phyloP scores from a whole-genome alignment of 441 rosid species.

The Flueggea neowawraea region DNA sequence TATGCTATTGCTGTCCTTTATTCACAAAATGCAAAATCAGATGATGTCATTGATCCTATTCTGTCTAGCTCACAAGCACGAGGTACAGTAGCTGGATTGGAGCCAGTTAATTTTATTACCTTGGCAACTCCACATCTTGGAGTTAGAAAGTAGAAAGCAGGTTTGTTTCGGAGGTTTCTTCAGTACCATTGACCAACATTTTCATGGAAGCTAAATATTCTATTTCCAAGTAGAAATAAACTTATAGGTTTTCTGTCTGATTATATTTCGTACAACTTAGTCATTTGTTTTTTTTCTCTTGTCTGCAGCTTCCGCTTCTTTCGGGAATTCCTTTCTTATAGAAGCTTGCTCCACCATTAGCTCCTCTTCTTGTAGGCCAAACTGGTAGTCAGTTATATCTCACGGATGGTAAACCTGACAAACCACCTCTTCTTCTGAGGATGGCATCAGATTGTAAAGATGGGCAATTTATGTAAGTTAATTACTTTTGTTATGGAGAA shows the following conservation, averaged over 20 bases:
- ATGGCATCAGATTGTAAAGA: constrained; percentile 84
- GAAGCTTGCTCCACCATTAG: constrained; percentile 78
- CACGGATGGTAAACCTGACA: constrained; percentile 72
- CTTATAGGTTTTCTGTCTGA: background rate
- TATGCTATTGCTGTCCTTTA: constrained; percentile 71
- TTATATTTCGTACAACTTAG: background rate
- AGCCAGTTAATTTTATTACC: constrained; percentile 84
- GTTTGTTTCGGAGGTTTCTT: constrained; percentile 35
- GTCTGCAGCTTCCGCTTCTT: constrained; percentile 78
- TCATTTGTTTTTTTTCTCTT: constrained; percentile 2
- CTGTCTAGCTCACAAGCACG: constrained; percentile 27
- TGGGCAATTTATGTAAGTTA: constrained; percentile 65
- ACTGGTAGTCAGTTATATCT: constrained; percentile 89
- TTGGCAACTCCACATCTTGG: constrained; percentile 99
- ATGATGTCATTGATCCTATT: constrained; percentile 19
- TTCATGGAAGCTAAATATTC: too few relatives aligned
- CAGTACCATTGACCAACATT: background rate
- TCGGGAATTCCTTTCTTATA: constrained; percentile 80
- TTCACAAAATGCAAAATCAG: constrained; percentile 28
- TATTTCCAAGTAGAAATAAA: background rate
- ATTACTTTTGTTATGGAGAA: constrained; percentile 7
- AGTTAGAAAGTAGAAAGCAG: constrained; percentile 89
- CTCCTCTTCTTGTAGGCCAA: constrained; percentile 64
- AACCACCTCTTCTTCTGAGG: constrained; percentile 80
- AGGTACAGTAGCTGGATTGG: constrained; percentile 83